Conservation (phyloP, 768 basidiomycete species). For the Suillus cothurnatus region DNA sequence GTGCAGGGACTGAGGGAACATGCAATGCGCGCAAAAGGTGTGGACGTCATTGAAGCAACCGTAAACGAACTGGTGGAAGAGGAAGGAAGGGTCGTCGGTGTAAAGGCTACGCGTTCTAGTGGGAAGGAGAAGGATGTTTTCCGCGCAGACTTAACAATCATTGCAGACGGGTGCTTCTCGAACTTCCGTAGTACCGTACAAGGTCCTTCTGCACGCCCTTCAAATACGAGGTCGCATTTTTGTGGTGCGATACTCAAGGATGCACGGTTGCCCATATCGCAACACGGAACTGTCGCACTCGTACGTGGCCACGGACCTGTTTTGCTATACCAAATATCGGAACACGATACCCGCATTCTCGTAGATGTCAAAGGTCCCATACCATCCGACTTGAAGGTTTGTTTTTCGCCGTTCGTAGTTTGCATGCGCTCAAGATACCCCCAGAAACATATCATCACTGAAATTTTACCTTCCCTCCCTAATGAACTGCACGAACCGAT, state of each 20-base stretch:
- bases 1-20: slow-evolving; percentile 76
- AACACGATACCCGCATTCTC: slow-evolving; percentile 90
- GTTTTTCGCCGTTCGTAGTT: neutral
- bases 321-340: slow-evolving; percentile 88
- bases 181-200: slow-evolving; percentile 82
- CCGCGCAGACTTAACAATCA: slow-evolving; percentile 76
- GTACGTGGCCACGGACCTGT: slow-evolving; percentile 85
- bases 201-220: slow-evolving; percentile 49
- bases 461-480: slow-evolving; percentile 85
- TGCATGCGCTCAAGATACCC: slow-evolving; percentile 12
- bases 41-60: slow-evolving; percentile 85
- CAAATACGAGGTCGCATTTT: slow-evolving; percentile 74
- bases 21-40: slow-evolving; percentile 59
- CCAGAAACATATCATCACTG: slow-evolving; percentile 67
- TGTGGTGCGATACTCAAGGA: slow-evolving; percentile 85
- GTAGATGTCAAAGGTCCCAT: slow-evolving; percentile 86
- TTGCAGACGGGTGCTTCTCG: slow-evolving; percentile 95
- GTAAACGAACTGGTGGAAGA: slow-evolving; percentile 75
- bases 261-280: slow-evolving; percentile 66
- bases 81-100: slow-evolving; percentile 61
- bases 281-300: slow-evolving; percentile 84
- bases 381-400: slow-evolving; percentile 78
- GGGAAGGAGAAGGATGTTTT: slow-evolving; percentile 52
- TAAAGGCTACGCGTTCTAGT: slow-evolving; percentile 51
- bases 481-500: slow-evolving; percentile 66